phyloP scores from a whole-genome alignment of 2,329 filamentous ascomycete species.

The Nothophaeocryptopus gaeumannii region DNA sequence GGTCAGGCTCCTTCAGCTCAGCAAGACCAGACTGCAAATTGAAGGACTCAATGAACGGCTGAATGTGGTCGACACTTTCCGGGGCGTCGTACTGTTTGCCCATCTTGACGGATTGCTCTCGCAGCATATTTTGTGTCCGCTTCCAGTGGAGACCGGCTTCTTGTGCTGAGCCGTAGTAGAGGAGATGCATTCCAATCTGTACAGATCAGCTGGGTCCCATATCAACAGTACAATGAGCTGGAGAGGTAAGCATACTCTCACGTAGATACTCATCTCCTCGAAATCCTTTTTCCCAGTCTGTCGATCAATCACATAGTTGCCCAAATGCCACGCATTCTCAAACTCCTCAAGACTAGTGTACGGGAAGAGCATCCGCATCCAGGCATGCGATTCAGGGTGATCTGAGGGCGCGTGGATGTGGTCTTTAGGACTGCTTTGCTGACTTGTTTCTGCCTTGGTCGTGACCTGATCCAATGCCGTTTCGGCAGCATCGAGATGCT shows the following conservation, averaged over 20 bases:
- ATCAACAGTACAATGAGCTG: not conserved
- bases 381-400: constrained; percentile 22
- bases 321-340: constrained; percentile 40
- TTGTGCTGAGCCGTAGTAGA: constrained; percentile 44
- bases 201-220: not conserved
- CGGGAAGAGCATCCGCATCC: constrained; percentile 27
- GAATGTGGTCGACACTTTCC: constrained; percentile 37
- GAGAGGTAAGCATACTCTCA: constrained; percentile 27
- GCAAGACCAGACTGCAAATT: constrained; percentile 32
- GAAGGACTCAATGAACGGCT: constrained; percentile 43
- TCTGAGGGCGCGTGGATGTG: constrained; percentile 27
- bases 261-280: constrained; percentile 45
- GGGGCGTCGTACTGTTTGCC: constrained; percentile 42
- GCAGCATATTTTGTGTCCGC: constrained; percentile 34
- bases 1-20: constrained; percentile 40
- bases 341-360: constrained; percentile 33
- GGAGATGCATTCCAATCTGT: constrained; percentile 42
- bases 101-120: constrained; percentile 41
- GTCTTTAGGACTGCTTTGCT: constrained; percentile 26
- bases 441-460: constrained; percentile 19
- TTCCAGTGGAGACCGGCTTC: constrained; percentile 40
- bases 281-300: constrained; percentile 40
- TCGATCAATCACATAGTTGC: constrained; percentile 46
- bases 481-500: constrained; percentile 29
- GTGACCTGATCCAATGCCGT: constrained; percentile 26